Percentiles rank a stretch among this genome's conserved stretches.
phyloP scores from a whole-genome alignment of 2,329 filamentous ascomycete genomes.

The Coniochaeta sp. region DNA sequence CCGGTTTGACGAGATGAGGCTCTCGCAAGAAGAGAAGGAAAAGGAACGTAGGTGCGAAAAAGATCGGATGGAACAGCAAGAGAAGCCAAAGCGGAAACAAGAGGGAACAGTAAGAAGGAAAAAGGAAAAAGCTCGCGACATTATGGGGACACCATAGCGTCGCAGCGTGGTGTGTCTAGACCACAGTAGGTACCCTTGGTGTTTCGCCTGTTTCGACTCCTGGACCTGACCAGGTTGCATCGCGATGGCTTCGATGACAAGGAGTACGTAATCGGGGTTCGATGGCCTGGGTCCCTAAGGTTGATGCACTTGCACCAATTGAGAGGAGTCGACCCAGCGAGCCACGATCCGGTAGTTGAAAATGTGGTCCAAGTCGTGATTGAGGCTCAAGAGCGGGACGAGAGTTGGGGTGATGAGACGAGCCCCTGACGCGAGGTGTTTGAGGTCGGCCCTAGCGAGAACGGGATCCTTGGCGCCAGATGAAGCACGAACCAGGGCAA shows the following conservation, averaged over 20 bases:
- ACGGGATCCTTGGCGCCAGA: constrained; percentile 3
- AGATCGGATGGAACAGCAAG: constrained; percentile 4
- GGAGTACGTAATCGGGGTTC: background rate
- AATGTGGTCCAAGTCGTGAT: background rate
- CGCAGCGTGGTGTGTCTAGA: background rate
- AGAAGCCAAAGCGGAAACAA: constrained; percentile 4
- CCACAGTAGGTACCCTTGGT: background rate
- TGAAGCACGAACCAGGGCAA: background rate
- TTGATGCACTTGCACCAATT: background rate
- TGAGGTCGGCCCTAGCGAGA: constrained; percentile 19
- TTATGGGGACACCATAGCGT: background rate
- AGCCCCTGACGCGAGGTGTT: constrained; percentile 21
- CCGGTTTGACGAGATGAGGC: constrained; percentile 1
- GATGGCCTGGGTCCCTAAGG: background rate
- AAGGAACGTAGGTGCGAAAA: constrained; percentile 5
- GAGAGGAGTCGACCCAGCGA: background rate
- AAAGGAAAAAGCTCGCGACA: constrained; percentile 3
- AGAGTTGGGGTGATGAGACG: constrained; percentile 20
- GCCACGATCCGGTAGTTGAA: background rate
- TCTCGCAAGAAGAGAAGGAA: constrained; percentile 8
- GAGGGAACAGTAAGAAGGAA: constrained; percentile 3
- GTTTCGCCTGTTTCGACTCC: constrained; percentile 3
- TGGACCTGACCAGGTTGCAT: background rate
- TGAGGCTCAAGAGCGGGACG: constrained; percentile 11
- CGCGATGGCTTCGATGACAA: background rate